phyloP scores from a whole-genome alignment of 805 yeast species.

The Spathaspora passalidarum region DNA sequence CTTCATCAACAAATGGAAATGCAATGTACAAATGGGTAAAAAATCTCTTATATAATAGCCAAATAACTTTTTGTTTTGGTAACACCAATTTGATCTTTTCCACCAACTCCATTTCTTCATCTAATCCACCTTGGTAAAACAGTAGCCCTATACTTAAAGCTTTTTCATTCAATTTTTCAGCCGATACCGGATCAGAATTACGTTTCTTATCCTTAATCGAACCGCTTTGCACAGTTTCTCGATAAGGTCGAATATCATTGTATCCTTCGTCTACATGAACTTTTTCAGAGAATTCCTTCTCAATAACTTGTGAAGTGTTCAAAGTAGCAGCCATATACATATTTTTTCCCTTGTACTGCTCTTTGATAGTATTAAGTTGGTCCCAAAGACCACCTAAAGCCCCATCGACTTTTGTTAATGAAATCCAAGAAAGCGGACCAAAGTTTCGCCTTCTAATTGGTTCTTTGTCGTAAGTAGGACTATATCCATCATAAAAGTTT shows the following conservation, averaged over 20 bases:
- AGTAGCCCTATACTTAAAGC: slow-evolving; percentile 23
- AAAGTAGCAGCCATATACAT: not conserved
- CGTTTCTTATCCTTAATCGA: not conserved
- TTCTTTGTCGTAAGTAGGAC: slow-evolving; percentile 22
- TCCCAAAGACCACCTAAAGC: slow-evolving; percentile 15
- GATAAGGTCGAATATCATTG: slow-evolving; percentile 9
- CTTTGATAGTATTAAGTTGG: slow-evolving; percentile 7
- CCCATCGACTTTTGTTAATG: slow-evolving; percentile 25
- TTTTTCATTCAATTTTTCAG: slow-evolving; percentile 5
- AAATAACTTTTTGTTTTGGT: slow-evolving; percentile 36
- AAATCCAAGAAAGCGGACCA: slow-evolving; percentile 32
- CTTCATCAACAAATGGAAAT: slow-evolving; percentile 42
- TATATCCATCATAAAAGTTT: slow-evolving; percentile 19
- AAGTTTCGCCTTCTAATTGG: slow-evolving; percentile 22
- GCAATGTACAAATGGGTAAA: slow-evolving; percentile 42
- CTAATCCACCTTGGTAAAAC: slow-evolving; percentile 27
- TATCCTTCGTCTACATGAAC: slow-evolving; percentile 11
- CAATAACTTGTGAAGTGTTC: slow-evolving; percentile 2
- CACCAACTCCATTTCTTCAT: slow-evolving; percentile 22
- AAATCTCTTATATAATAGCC: slow-evolving; percentile 39
- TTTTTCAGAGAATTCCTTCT: slow-evolving; percentile 9
- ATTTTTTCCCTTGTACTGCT: slow-evolving; percentile 2
- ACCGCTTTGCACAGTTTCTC: slow-evolving; percentile 2
- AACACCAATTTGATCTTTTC: slow-evolving; percentile 29
- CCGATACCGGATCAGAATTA: not conserved